Evolutionary conservation across 768 basidiomycete genomes (phyloP).

Genomic region (Suillus variegatus): DNA sequence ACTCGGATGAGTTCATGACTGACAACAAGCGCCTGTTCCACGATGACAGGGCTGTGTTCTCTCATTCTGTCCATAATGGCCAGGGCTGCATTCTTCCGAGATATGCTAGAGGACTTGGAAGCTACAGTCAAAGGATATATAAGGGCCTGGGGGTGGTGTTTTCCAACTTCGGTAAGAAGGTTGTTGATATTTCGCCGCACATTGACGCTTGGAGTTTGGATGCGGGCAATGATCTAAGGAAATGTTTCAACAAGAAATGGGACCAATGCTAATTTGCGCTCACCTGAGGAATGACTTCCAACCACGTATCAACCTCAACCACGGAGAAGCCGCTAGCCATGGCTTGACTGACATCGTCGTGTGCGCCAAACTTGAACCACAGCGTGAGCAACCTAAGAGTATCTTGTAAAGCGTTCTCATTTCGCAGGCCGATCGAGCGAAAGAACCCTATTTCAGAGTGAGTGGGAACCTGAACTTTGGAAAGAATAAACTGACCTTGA

Average conservation of each 20-base stretch:
- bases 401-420: conserved; percentile 91
- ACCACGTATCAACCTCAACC: conserved; percentile 96
- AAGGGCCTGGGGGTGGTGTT: conserved; percentile 95
- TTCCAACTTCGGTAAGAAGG: conserved; percentile 89
- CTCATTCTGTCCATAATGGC: conserved; percentile 91
- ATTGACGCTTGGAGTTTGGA: conserved; percentile 88
- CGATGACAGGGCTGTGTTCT: conserved; percentile 85
- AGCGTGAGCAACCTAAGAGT: conserved; percentile 89
- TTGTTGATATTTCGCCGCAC: conserved; percentile 89
- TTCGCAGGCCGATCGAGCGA: conserved; percentile 88
- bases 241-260: neutral
- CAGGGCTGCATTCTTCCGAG: conserved; percentile 80
- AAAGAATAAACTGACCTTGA: conserved; percentile 54
- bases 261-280: conserved; percentile 8
- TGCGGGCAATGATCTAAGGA: conserved; percentile 91
- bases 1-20: conserved; percentile 95
- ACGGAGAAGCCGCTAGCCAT: conserved; percentile 85
- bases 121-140: conserved; percentile 97
- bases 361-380: conserved; percentile 97
- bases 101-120: conserved; percentile 87
- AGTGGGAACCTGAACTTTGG: neutral
- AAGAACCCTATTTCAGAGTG: conserved; percentile 72
- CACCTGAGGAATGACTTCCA: conserved; percentile 98
- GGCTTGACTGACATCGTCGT: conserved; percentile 86
- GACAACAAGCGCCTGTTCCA: conserved; percentile 86